Percentiles rank a stretch among this genome's conserved stretches.
phyloP scores from a whole-genome alignment of 768 basidiomycete species.

The Boletellus emodensis region DNA sequence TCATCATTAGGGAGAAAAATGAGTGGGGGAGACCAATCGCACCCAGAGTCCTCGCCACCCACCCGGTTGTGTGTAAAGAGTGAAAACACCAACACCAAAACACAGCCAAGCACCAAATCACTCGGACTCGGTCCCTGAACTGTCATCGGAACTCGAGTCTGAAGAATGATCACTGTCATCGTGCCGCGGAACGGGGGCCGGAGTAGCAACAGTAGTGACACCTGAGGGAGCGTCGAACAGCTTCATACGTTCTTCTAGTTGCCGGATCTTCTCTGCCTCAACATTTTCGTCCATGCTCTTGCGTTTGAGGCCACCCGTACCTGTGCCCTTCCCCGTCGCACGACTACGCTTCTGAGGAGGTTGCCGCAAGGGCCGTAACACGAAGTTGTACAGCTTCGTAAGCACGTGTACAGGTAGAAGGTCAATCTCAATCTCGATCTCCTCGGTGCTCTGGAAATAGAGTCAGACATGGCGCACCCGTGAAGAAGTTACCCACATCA shows the following conservation, averaged over 20 bases:
- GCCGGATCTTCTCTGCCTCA: constrained; percentile 91
- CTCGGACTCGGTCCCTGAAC: constrained; percentile 82
- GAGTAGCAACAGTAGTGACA: constrained; percentile 30
- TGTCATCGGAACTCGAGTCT: constrained; percentile 77
- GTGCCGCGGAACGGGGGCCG: constrained; percentile 34
- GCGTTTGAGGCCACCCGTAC: constrained; percentile 86
- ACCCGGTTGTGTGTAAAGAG: constrained; percentile 8
- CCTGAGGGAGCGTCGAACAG: constrained; percentile 67
- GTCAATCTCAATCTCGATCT: constrained; percentile 99
- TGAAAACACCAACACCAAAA: constrained; percentile 14
- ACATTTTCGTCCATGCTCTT: constrained; percentile 97
- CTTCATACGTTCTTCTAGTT: constrained; percentile 83
- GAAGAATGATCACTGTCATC: constrained; percentile 70
- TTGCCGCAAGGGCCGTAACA: constrained; percentile 73
- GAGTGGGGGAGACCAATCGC: constrained; percentile 16
- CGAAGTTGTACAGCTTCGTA: constrained; percentile 93
- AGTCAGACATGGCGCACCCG: constrained; percentile 11
- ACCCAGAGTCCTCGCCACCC: constrained; percentile 24
- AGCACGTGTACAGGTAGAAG: constrained; percentile 80
- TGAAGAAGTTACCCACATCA: constrained; percentile 59
- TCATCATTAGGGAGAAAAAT: constrained; percentile 25
- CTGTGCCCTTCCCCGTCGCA: constrained; percentile 66
- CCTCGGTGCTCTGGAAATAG: constrained; percentile 76
- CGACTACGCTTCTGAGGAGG: constrained; percentile 63
- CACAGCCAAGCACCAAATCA: constrained; percentile 34